Evolutionary conservation across 306 rosid species (phyloP).

Genomic region (Malus sylvestris): DNA sequence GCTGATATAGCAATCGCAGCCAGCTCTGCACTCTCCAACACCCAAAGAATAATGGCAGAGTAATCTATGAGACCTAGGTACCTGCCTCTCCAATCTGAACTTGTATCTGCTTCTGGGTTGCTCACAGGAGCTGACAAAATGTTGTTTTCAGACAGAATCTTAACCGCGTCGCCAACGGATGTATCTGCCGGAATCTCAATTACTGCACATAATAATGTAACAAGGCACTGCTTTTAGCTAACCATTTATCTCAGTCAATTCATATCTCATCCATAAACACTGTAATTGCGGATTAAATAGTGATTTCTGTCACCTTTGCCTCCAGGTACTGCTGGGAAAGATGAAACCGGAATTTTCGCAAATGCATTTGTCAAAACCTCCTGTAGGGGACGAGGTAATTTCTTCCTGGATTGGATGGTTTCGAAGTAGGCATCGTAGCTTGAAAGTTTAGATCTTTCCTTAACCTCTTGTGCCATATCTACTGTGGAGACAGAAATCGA

Average conservation of each 20-base stretch:
- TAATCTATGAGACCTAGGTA: constrained; percentile 86
- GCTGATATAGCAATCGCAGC: constrained; percentile 79
- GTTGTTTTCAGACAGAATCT: constrained; percentile 67
- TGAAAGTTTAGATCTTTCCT: constrained; percentile 20
- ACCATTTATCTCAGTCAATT: not conserved
- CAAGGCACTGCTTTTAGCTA: constrained; percentile 3
- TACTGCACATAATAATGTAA: constrained; percentile 34
- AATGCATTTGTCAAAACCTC: constrained; percentile 72
- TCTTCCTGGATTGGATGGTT: constrained; percentile 72
- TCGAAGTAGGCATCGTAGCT: constrained; percentile 65
- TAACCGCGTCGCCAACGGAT: constrained; percentile 52
- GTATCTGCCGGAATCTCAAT: constrained; percentile 77
- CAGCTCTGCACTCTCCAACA: constrained; percentile 84
- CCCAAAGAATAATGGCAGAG: constrained; percentile 78
- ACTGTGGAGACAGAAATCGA: constrained; percentile 13
- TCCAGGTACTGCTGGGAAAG: constrained; percentile 67
- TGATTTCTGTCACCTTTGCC: constrained; percentile 56
- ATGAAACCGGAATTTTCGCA: constrained; percentile 68
- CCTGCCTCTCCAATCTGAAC: constrained; percentile 64
- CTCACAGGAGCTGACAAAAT: constrained; percentile 83
- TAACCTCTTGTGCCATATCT: constrained; percentile 45
- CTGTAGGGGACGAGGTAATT: constrained; percentile 55
- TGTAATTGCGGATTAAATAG: constrained; percentile 3
- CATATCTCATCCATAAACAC: not conserved
- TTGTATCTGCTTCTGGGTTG: constrained; percentile 39